phyloP scores from a whole-genome alignment of 768 basidiomycete genomes.

The Amanita pallidorosea region DNA sequence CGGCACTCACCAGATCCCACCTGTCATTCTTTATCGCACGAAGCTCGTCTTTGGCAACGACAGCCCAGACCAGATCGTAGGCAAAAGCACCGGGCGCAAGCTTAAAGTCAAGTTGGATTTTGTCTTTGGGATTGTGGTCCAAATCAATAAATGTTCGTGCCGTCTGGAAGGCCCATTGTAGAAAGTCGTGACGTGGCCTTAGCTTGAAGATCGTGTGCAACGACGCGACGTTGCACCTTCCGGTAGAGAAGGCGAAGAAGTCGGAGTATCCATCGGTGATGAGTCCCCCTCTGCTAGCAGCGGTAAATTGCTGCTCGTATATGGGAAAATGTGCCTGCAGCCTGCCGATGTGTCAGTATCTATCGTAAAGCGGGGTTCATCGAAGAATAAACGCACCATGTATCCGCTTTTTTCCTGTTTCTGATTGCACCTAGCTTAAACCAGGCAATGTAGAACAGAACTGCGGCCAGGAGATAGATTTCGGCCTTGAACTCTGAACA shows the following conservation, averaged over 20 bases:
- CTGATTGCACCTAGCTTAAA: constrained; percentile 48
- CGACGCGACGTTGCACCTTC: constrained; percentile 64
- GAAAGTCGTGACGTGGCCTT: constrained; percentile 74
- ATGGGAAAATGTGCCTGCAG: constrained; percentile 45
- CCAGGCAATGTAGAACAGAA: constrained; percentile 46
- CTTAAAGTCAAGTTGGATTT: constrained; percentile 71
- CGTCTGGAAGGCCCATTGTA: constrained; percentile 54
- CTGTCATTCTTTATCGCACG: constrained; percentile 54
- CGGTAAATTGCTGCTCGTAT: constrained; percentile 66
- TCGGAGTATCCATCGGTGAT: constrained; percentile 65
- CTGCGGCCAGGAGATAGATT: constrained; percentile 35
- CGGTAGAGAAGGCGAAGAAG: constrained; percentile 82
- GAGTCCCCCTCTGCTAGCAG: constrained; percentile 44
- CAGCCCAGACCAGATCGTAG: constrained; percentile 70
- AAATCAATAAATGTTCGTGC: constrained; percentile 63
- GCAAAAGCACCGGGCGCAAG: constrained; percentile 40
- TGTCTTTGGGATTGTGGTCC: constrained; percentile 59
- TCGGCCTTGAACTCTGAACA: constrained; percentile 59
- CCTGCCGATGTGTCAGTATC: constrained; percentile 28
- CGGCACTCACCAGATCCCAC: constrained; percentile 79
- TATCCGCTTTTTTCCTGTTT: constrained; percentile 51
- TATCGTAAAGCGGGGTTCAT: constrained; percentile 8
- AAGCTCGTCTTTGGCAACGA: constrained; percentile 75
- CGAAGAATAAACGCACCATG: constrained; percentile 41
- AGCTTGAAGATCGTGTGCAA: constrained; percentile 75